Evolutionary conservation across 305 asterid genomes (phyloP), one percentile per base, ranked within the genome.

Genomic region (Fraxinus latifolia): DNA sequence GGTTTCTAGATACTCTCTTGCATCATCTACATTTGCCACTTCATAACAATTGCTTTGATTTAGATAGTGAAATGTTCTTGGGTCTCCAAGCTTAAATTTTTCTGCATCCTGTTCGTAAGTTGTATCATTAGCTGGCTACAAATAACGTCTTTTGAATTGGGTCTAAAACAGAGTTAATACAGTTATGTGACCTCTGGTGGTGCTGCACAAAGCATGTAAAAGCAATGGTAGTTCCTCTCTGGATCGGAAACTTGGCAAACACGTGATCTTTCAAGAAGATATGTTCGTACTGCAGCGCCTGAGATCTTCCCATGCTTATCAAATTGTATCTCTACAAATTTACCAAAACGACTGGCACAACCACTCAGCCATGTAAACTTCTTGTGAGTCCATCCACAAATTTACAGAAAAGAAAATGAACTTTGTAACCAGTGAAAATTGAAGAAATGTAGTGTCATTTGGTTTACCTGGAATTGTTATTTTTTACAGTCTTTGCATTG

Each of bases 191-290:
- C 99, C 99, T 94, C 97, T 25, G 94, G 89, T 6, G 99, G 97
- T 27, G 99, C 98, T 31, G 99, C 89, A 81, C 99, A 95, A 68
- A 95, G 97, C 96, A 95, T 92, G 87, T 95, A 95, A 81, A 95
- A 95, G 84, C 98, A 94, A 80, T 95, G 99, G 86, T 95, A 95
- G 68, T 95, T 95, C 90, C 99, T 89, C 86, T 94, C 98, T 7
- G 98, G 98, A 84, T 95, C 96, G 79, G 97, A 94, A 65, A 92
- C 95, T 90, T 95, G 97, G 89, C 99, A 95, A 83, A 95, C 99
- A 14, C 98, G 97, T n/a, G 99, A 94, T 89, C 99, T 88, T 88
- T 95, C 99, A 1, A 95, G 94, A 19, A 95, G 95, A 83, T 95
- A 95, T n/a, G 99, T 95, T 84, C 99, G 87, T 31, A 95, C 92